Conservation (phyloP, 345 rosid genomes). For the Acer campestre region DNA sequence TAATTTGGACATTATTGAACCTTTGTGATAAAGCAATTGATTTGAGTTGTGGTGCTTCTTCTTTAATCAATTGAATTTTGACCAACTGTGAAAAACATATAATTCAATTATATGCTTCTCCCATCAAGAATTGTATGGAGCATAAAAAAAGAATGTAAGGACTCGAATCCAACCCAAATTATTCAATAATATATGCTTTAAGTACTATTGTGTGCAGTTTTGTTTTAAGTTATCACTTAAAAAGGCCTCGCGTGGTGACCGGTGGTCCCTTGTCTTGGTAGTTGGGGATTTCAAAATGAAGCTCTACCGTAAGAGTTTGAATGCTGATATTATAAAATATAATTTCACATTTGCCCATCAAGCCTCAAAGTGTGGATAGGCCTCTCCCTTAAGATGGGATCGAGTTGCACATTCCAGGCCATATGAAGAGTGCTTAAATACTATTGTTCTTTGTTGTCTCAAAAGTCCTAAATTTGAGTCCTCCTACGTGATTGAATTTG, state of each 20-base stretch:
- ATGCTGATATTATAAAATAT: no score
- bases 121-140: background rate
- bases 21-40: constrained; percentile 24
- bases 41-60: constrained; percentile 17
- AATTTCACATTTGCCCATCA: no score
- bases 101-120: background rate
- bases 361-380: no score
- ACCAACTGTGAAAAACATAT: background rate
- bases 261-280: no score
- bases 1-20: constrained; percentile 13
- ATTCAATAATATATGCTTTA: background rate
- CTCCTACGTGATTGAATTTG: no score
- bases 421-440: no score
- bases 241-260: background rate
- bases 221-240: background rate
- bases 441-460: no score
- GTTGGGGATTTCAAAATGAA: no score
- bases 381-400: no score
- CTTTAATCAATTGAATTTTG: constrained; percentile 18
- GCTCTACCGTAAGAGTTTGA: no score
- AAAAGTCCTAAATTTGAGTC: no score
- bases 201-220: background rate
- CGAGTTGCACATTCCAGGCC: no score
- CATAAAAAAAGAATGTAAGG: background rate
- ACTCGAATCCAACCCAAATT: background rate